Percentiles rank a stretch among this genome's conserved stretches.
These are phyloP conservation scores for Sanghuangporus weigelae DNA, from an alignment of 1,284 basidiomycete species.

Conservation along the genomic window DNA sequence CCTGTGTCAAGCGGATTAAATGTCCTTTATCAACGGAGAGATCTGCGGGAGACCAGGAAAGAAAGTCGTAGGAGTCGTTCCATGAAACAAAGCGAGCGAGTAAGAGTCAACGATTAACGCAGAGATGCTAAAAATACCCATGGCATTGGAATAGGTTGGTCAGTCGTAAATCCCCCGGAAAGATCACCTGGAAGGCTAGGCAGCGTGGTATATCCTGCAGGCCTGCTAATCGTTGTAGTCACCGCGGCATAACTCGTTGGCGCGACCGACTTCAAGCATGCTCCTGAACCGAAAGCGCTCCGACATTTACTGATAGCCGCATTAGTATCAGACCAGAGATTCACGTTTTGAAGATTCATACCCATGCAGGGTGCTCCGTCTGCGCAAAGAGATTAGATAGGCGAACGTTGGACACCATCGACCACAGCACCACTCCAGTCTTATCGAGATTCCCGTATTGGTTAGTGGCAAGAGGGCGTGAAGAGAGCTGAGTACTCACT, in stretches of 20 bases:
- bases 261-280: slow-evolving; percentile 25
- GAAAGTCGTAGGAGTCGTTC: slow-evolving; percentile 30
- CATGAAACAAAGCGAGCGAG: slow-evolving; percentile 1
- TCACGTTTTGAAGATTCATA: slow-evolving; percentile 29
- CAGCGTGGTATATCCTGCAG: slow-evolving; percentile 26
- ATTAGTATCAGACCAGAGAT: slow-evolving; percentile 28
- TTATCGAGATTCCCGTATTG: slow-evolving; percentile 21
- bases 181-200: slow-evolving; percentile 29
- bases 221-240: slow-evolving; percentile 22
- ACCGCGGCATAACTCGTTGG: slow-evolving; percentile 25
- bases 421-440: slow-evolving; percentile 31
- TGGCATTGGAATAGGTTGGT: slow-evolving; percentile 29
- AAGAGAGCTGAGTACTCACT: slow-evolving; percentile 10
- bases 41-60: slow-evolving; percentile 25
- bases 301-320: slow-evolving; percentile 29
- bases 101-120: background rate
- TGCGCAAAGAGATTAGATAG: slow-evolving; percentile 29
- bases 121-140: slow-evolving; percentile 18
- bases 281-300: slow-evolving; percentile 30
- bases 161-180: slow-evolving; percentile 26
- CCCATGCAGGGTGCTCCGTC: slow-evolving; percentile 30
- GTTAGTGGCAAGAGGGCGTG: background rate
- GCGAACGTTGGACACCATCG: slow-evolving; percentile 27
- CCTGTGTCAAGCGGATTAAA: slow-evolving; percentile 15
- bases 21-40: slow-evolving; percentile 16